phyloP scores from a whole-genome alignment of 1,139 yeast genomes.

The Geotrichum europaeum region DNA sequence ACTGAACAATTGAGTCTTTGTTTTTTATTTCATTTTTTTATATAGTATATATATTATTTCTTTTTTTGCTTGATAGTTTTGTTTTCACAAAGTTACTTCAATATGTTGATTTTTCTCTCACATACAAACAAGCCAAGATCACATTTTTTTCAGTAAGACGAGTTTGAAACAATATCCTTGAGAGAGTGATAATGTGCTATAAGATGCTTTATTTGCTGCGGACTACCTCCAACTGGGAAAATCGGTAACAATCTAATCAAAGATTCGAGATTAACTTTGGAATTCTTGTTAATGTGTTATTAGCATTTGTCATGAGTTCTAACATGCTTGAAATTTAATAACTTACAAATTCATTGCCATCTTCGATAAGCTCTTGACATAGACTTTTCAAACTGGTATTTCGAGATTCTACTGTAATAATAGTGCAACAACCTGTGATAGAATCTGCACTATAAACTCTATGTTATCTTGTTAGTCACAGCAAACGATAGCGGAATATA shows the following conservation, averaged over 20 bases:
- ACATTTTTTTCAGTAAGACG: neutral
- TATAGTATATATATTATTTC: neutral
- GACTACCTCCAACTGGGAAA: neutral
- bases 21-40: neutral
- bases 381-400: slow-evolving; percentile 9
- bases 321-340: neutral
- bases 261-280: slow-evolving; percentile 7
- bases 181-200: slow-evolving; percentile 10
- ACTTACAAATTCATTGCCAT: neutral
- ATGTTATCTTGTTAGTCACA: neutral
- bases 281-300: neutral
- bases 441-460: slow-evolving; percentile 13
- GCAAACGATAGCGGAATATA: neutral
- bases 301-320: neutral
- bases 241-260: slow-evolving; percentile 10
- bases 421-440: slow-evolving; percentile 11
- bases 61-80: neutral
- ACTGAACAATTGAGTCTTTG: neutral
- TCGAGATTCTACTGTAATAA: slow-evolving; percentile 10
- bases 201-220: slow-evolving; percentile 2
- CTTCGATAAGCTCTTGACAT: neutral
- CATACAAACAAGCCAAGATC: neutral
- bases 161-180: slow-evolving; percentile 7
- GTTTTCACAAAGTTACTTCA: neutral
- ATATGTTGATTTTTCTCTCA: neutral